A percentile compares a stretch with the other conserved stretches of the same genome.
These are phyloP conservation scores for Sarocladium brachiariae DNA, from an alignment of 2,329 filamentous ascomycete genomes.

Conservation along the genomic window DNA sequence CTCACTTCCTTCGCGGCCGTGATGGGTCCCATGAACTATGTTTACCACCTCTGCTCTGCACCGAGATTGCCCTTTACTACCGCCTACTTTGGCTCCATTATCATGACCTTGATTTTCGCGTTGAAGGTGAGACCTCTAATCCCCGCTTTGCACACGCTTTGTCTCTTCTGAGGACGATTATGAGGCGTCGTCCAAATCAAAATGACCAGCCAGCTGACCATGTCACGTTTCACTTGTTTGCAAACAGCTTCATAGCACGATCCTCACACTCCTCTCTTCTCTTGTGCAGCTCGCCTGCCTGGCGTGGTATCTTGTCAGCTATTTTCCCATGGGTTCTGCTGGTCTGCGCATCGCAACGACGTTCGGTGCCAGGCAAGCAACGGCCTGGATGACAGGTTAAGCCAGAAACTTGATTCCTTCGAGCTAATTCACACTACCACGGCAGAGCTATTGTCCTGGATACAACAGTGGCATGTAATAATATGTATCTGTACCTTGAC, in stretches of 20 bases:
- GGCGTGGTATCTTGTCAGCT: constrained; percentile 91
- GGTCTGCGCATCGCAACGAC: constrained; percentile 80
- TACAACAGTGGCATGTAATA: background rate
- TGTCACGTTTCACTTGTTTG: constrained; percentile 1
- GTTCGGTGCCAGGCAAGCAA: constrained; percentile 77
- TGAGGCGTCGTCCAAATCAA: constrained; percentile 10
- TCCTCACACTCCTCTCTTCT: constrained; percentile 79
- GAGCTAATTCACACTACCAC: background rate
- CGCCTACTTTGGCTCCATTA: constrained; percentile 91
- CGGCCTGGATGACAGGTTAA: constrained; percentile 79
- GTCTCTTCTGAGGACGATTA: background rate
- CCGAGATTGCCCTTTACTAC: constrained; percentile 86
- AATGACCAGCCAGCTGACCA: constrained; percentile 8
- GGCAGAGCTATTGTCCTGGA: background rate
- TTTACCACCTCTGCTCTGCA: constrained; percentile 76
- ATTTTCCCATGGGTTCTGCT: constrained; percentile 93
- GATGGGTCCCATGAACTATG: constrained; percentile 83
- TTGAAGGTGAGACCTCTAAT: constrained; percentile 55
- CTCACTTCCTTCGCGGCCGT: constrained; percentile 87
- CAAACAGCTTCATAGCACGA: constrained; percentile 67
- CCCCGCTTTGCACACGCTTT: background rate
- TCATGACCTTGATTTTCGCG: constrained; percentile 83
- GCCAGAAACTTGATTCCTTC: constrained; percentile 7
- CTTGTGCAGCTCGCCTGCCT: constrained; percentile 78
- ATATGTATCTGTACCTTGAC: background rate